Evolutionary conservation across 176 grass and related monocot species (phyloP), one percentile per base, ranked within the genome.

Genomic region (Oryza rufipogon): DNA sequence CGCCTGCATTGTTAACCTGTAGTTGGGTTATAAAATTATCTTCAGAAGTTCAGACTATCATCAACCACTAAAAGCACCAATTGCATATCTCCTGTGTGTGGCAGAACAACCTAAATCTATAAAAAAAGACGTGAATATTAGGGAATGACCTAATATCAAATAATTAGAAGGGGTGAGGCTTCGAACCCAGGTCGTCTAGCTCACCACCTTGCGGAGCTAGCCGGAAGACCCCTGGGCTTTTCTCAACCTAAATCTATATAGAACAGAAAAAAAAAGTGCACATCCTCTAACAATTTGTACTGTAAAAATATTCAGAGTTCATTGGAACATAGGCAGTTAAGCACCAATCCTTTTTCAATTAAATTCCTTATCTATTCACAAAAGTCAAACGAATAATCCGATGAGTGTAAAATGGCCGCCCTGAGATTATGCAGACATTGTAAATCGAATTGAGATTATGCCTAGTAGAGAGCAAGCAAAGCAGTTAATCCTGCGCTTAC

Each of bases 1-100:
- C 91, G 66, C 93, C 96, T 83, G 91, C 96, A 94, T 96, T 96
- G 81, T 98, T 98, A 66, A 98, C 81, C 96, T 95, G 86, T 76
- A 87, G 68, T 23, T 34, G 68, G 78, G 68, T 81, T 79, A 87
- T 2, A 49, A 67, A 67, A 11, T 82, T 20, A 63, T 2, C 51
- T 39, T 22, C 34, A 32, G 30, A 32, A 32, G 30, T 32, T 32
- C 30, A 28, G 25, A 51, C 14, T 87, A 65, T 68, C 0, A 77
- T 81, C 54, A 66, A 46, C 17, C 26, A 45, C 7, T 52, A 51
- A 1, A 44, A 56, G 12, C 22, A 47, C 15, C 11, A 25, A 71
- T 32, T 26, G 13, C 60, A 9, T 79, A n/a, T 52, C 26, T 44
- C 17, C 60, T 16, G 7, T 44, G 23, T 44, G 19, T 63, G 9